Evolutionary conservation across 164 flowering plant species (phyloP), one percentile per base, ranked within the genome.

Genomic region (Aristolochia contorta): DNA sequence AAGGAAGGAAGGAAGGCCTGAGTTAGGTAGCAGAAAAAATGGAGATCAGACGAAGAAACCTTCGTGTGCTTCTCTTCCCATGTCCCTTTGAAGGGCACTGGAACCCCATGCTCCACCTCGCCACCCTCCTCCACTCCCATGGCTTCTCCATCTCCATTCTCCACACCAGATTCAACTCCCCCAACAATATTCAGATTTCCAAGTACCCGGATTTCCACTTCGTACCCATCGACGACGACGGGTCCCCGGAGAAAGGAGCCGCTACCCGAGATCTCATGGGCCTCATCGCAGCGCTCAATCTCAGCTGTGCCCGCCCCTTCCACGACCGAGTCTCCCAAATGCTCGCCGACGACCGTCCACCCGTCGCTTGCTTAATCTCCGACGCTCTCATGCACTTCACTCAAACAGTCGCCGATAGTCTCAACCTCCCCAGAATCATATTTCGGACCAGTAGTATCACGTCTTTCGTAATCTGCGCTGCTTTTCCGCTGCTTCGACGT

Each of bases 71-170:
- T 1, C 75, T 83, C 8, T 65, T 79, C 16, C 82, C 89, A 12
- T 47, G 59, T 4, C 84, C 89, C 1, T 60, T 65, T 0, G 82
- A 81, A 65, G 89, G 89, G 22, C 84, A 81, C 65, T 49, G 78
- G 22, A 79, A 63, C 24, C 85, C 88, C 33, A 81, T 82, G 84
- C 71, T 84, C 45, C 80, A 82, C 24, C 71, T 80, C 0, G 89
- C 74, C 4, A 59, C 60, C 1, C 60, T 74, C 18, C 84, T 84
- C 21, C 68, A 80, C 57, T 60, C 72, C 16, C 68, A 22, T 21
- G 85, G 81, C 58, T 80, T 80, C 59, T 77, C 83, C 57, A 76
- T 82, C 37, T 77, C 80, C 41, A 62, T 84, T 10, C 65, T 72
- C 33, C 84, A 84, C 65, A 62, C 82, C 15, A 48, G 37, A 19